Percentiles rank a stretch among this genome's conserved stretches.
These are phyloP conservation scores for Ophiostoma himal-ulmi DNA, from an alignment of 2,329 filamentous ascomycete species.

Conservation along the genomic window DNA sequence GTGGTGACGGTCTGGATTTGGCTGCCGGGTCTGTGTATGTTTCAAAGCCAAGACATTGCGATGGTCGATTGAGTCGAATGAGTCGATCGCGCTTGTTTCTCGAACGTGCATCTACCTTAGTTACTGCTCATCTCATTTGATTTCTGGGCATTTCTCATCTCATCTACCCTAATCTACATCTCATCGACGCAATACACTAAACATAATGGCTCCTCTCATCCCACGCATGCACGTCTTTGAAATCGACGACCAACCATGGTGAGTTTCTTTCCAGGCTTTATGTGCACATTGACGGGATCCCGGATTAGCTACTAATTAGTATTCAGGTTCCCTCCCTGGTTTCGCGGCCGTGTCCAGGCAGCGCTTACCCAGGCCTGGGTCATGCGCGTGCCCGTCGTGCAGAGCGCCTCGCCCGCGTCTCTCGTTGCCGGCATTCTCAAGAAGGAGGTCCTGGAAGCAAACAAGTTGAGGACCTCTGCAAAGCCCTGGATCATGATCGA, in stretches of 20 bases:
- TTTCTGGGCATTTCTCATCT: neutral
- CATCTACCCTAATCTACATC: neutral
- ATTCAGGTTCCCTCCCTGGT: conserved; percentile 57
- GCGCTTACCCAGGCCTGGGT: conserved; percentile 61
- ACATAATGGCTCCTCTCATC: conserved; percentile 25
- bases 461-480: conserved; percentile 26
- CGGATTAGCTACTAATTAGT: neutral
- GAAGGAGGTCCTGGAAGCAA: conserved; percentile 18
- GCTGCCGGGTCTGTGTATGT: conserved; percentile 2
- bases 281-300: neutral
- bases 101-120: neutral
- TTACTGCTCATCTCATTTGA: neutral
- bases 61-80: neutral
- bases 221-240: conserved; percentile 61
- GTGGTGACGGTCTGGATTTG: neutral
- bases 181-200: neutral
- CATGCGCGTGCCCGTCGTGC: conserved; percentile 51
- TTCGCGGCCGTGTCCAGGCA: conserved; percentile 59
- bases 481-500: conserved; percentile 60
- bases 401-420: conserved; percentile 52
- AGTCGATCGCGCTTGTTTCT: too few species aligned
- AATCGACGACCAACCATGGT: conserved; percentile 63
- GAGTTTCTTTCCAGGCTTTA: conserved; percentile 25
- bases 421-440: conserved; percentile 53
- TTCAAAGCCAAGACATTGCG: conserved; percentile 11